Base-by-base conservation (phyloP, 2,329 filamentous ascomycete species). In the Sclerotinia nivalis region DNA sequence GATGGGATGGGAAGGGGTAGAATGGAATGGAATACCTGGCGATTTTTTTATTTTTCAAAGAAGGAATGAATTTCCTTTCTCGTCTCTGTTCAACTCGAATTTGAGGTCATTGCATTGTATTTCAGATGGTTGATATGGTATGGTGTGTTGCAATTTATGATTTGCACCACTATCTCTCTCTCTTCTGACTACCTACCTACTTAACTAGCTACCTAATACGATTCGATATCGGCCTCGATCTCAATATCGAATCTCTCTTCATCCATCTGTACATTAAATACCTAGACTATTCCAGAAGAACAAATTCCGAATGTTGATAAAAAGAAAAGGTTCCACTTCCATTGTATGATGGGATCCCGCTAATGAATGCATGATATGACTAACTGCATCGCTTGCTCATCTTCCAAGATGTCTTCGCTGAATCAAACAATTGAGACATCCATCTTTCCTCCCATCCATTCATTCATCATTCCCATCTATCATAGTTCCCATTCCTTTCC, bases 21-120 rank as follows among this genome's bases (percentile, higher is more conserved):
- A n/a, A 62, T n/a, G 43, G 59, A n/a, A 25, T 37, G 60, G 60
- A 28, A 64, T 64, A 64, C 61, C 61, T 64, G 61, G 61, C 47
- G 40, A 52, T 52, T 64, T 64, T 52, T 22, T n/a, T 64, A 40
- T 40, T 52, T 15, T 1, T 12, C 34, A n/a, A 58, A 22, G 2
- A 40, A 40, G n/a, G n/a, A 37, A 50, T 25, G n/a, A 25, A 50
- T 25, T 25, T 20, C n/a, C 37, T 64, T 47, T 64, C 60, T 43
- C 40, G 13, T 15, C 40, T 18, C 40, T 15, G 40, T 43, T 43
- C 40, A 43, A 52, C 40, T 64, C 31, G 31, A 28, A 25, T 64
- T 52, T 22, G 34, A 50, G n/a, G 31, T 12, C 47, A 40, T 43
- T 43, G 12, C 15, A 15, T 52, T 64, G 34, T 10, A 40, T 64